Conservation (phyloP, 78 protist genomes). For the Chrysochromulina parva region DNA sequence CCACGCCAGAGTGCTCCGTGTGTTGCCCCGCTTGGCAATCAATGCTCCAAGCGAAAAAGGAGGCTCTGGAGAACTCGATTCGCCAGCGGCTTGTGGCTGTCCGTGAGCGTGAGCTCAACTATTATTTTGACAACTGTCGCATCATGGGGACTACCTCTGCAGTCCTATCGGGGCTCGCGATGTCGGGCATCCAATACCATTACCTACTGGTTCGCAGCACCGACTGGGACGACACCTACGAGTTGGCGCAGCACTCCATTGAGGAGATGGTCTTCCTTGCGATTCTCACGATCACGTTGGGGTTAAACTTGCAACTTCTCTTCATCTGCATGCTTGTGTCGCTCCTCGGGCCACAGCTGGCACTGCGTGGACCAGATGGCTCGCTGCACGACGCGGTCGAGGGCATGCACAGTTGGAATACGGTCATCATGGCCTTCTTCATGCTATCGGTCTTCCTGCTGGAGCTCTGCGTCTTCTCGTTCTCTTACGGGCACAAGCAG, state of each 20-base stretch:
- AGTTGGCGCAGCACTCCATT: neutral
- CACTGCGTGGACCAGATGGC: slow-evolving; percentile 22
- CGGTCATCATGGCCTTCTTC: no score
- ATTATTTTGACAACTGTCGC: neutral
- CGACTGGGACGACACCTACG: neutral
- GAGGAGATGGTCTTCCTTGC: neutral
- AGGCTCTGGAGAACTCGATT: neutral
- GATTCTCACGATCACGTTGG: neutral
- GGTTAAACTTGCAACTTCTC: neutral
- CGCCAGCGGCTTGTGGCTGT: slow-evolving; percentile 3
- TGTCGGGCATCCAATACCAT: no score
- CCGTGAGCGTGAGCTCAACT: slow-evolving; percentile 18
- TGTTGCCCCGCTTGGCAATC: neutral
- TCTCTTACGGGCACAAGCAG: no score
- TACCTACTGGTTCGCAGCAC: neutral
- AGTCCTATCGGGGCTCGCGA: neutral
- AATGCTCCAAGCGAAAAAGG: neutral
- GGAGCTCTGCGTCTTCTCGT: no score
- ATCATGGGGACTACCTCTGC: neutral
- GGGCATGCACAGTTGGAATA: neutral
- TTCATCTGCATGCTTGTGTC: neutral
- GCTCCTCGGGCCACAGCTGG: neutral
- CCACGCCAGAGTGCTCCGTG: no score
- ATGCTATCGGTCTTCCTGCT: no score
- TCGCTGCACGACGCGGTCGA: neutral